Evolutionary conservation across 2,329 filamentous ascomycete species (phyloP).

Genomic region (Pseudogymnoascus sp.): DNA sequence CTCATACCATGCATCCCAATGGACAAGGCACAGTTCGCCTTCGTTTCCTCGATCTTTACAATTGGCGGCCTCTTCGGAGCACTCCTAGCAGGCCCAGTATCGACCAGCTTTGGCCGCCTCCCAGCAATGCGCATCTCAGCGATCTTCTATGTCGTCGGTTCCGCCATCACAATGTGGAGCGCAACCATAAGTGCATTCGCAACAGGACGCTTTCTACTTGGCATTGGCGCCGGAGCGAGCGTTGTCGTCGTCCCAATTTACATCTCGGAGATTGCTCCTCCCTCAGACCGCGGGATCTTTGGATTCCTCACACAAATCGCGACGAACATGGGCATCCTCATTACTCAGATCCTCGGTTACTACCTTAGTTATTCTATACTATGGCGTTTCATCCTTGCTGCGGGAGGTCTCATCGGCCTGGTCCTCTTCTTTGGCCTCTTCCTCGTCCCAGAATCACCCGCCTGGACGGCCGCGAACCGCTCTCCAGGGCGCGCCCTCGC

Average conservation of each 20-base stretch:
- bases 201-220: slow-evolving; percentile 68
- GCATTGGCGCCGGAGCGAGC: slow-evolving; percentile 76
- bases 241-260: slow-evolving; percentile 93
- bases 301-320: slow-evolving; percentile 82
- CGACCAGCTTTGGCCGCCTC: slow-evolving; percentile 67
- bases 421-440: slow-evolving; percentile 62
- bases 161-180: slow-evolving; percentile 65
- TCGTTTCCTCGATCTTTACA: slow-evolving; percentile 85
- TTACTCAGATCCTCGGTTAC: slow-evolving; percentile 75
- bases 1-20: slow-evolving; percentile 70
- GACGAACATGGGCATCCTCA: slow-evolving; percentile 83
- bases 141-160: slow-evolving; percentile 66
- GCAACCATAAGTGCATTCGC: slow-evolving; percentile 58
- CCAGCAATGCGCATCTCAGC: slow-evolving; percentile 70
- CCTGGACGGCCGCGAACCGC: slow-evolving; percentile 68
- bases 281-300: slow-evolving; percentile 67
- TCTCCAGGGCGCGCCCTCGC: slow-evolving; percentile 51
- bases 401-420: slow-evolving; percentile 59
- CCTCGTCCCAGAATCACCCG: slow-evolving; percentile 76
- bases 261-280: slow-evolving; percentile 83
- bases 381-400: slow-evolving; percentile 77
- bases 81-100: slow-evolving; percentile 68
- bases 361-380: slow-evolving; percentile 71
- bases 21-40: slow-evolving; percentile 70
- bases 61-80: slow-evolving; percentile 81